Conservation (phyloP, 2,329 filamentous ascomycete species). For the Penicillium olsonii region DNA sequence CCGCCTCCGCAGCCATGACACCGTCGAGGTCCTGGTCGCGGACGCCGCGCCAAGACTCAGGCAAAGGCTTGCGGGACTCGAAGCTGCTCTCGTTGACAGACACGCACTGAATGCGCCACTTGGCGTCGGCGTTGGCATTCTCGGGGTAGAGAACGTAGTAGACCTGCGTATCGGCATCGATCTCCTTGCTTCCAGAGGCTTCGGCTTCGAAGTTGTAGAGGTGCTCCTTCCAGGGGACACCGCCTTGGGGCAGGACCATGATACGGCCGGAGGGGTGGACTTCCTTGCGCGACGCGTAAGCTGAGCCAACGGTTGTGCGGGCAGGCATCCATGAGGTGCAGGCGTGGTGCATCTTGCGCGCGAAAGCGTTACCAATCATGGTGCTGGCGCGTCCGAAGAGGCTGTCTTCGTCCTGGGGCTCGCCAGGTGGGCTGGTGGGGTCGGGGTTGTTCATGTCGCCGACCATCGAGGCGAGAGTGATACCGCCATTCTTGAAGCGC, state of each 20-base stretch:
- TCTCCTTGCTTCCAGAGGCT: conserved; percentile 35
- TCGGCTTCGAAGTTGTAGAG: conserved; percentile 81
- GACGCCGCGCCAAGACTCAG: conserved; percentile 88
- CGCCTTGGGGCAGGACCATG: conserved; percentile 76
- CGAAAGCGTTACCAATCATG: conserved; percentile 88
- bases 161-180: conserved; percentile 57
- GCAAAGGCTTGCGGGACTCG: conserved; percentile 85
- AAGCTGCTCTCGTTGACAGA: conserved; percentile 83
- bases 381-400: conserved; percentile 75
- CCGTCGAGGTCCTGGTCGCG: conserved; percentile 81
- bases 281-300: conserved; percentile 68
- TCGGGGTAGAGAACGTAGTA: conserved; percentile 93
- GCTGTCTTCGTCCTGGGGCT: conserved; percentile 76
- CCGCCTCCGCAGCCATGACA: conserved; percentile 43
- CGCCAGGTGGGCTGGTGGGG: conserved; percentile 48
- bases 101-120: conserved; percentile 95
- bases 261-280: conserved; percentile 75
- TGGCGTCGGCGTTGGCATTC: conserved; percentile 69
- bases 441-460: conserved; percentile 72
- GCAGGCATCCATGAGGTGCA: conserved; percentile 82
- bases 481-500: conserved; percentile 78
- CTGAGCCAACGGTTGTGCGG: conserved; percentile 72
- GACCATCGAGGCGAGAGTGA: conserved; percentile 83
- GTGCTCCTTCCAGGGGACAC: conserved; percentile 91
- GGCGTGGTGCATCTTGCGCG: conserved; percentile 76